These are phyloP conservation scores for Arachis monticola DNA, from an alignment of 331 rosid genomes.

Conservation along the genomic window DNA sequence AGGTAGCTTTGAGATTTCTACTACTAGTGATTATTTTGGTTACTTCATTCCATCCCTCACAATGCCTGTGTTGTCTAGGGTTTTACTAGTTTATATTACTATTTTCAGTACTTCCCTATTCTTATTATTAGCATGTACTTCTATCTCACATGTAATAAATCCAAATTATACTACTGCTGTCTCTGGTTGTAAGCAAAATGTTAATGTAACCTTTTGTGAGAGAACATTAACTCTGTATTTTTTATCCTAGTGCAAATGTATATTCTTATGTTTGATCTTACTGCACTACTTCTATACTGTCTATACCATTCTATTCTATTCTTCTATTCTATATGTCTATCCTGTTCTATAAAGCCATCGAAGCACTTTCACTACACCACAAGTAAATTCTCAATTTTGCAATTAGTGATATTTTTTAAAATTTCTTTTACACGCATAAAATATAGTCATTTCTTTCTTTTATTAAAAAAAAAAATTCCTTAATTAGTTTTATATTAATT, in stretches of 20 bases:
- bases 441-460: too few relatives aligned
- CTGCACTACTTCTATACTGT: not conserved
- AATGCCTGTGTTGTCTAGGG: not conserved
- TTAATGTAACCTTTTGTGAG: not conserved
- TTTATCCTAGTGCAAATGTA: not conserved
- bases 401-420: too few relatives aligned
- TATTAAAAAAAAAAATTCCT: too few relatives aligned
- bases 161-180: conserved; percentile 1
- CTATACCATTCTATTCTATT: not conserved
- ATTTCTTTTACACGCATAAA: too few relatives aligned
- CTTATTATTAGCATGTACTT: conserved; percentile 1
- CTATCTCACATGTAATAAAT: conserved; percentile 9
- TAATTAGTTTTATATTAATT: not conserved
- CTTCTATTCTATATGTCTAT: too few relatives aligned
- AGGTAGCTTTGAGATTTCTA: not conserved
- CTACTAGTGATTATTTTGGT: not conserved
- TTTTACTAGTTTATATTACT: conserved; percentile 28
- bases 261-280: not conserved
- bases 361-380: too few relatives aligned
- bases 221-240: not conserved
- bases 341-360: too few relatives aligned
- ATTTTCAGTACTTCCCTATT: conserved; percentile 31
- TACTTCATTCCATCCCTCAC: conserved; percentile 3
- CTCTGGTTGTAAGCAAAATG: conserved; percentile 27
- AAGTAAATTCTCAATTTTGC: too few relatives aligned